Evolutionary conservation across 2,329 filamentous ascomycete genomes (phyloP).

Genomic region (Diplodia seriata): DNA sequence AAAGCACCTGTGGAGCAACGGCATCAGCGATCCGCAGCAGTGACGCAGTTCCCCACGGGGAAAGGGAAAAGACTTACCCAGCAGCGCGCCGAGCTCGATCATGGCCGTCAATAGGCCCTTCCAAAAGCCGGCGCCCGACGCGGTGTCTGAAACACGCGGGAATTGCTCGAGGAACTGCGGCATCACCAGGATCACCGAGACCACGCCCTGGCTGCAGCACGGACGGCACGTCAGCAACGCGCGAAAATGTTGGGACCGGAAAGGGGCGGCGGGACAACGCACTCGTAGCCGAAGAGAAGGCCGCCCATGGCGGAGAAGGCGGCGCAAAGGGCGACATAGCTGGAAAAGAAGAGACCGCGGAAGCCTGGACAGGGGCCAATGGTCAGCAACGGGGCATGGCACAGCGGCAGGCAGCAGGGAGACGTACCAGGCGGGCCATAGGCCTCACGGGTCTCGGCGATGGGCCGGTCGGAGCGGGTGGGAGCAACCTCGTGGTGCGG

Average conservation of each 20-base stretch:
- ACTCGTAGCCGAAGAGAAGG: slow-evolving; percentile 59
- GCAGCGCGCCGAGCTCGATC: slow-evolving; percentile 61
- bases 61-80: slow-evolving; percentile 37
- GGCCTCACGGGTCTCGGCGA: slow-evolving; percentile 36
- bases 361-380: slow-evolving; percentile 47
- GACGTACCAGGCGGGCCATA: slow-evolving; percentile 40
- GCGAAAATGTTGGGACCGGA: neutral
- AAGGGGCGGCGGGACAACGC: slow-evolving; percentile 30
- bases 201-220: slow-evolving; percentile 48
- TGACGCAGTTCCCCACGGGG: slow-evolving; percentile 35
- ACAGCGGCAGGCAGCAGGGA: neutral
- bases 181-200: slow-evolving; percentile 59
- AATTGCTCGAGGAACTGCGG: slow-evolving; percentile 58
- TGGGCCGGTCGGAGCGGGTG: slow-evolving; percentile 33
- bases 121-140: slow-evolving; percentile 54
- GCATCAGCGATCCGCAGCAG: slow-evolving; percentile 38
- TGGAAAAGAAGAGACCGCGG: slow-evolving; percentile 55
- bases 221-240: slow-evolving; percentile 40
- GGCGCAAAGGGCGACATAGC: slow-evolving; percentile 60
- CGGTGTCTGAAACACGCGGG: slow-evolving; percentile 50
- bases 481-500: slow-evolving; percentile 33
- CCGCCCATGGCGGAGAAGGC: slow-evolving; percentile 59
- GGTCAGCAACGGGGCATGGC: neutral
- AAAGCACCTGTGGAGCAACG: slow-evolving; percentile 37
- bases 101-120: slow-evolving; percentile 60